Conservation (phyloP, 148 eudicot genomes). For the Diospyros kaki region DNA sequence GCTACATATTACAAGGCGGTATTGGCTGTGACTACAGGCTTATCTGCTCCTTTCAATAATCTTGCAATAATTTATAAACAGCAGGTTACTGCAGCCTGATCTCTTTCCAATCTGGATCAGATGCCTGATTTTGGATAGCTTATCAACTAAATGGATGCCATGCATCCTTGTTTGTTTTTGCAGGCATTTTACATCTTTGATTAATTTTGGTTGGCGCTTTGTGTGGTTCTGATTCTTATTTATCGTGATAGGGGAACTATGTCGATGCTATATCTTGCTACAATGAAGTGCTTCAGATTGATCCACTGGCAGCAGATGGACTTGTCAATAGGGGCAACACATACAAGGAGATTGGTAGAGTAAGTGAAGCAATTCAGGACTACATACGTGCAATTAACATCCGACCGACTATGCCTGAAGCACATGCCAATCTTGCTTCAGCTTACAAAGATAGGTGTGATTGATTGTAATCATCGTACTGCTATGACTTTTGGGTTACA, state of each 20-base stretch:
- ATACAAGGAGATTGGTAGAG: constrained; percentile 83
- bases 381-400: constrained; percentile 65
- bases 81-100: constrained; percentile 45
- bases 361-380: constrained; percentile 89
- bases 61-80: constrained; percentile 89
- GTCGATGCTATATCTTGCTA: constrained; percentile 84
- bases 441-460: constrained; percentile 83
- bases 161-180: no score
- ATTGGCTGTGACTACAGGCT: constrained; percentile 71
- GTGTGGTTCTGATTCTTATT: constrained; percentile 2
- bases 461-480: background rate
- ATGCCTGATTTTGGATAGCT: background rate
- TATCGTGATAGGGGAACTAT: constrained; percentile 54
- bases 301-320: constrained; percentile 84
- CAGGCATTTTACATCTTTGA: no score
- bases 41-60: constrained; percentile 90
- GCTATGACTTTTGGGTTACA: background rate
- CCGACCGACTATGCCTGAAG: constrained; percentile 89
- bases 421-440: constrained; percentile 94
- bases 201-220: background rate
- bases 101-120: background rate
- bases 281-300: constrained; percentile 79
- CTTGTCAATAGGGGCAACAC: constrained; percentile 85
- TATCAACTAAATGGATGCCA: background rate
- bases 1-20: constrained; percentile 83